Evolutionary conservation across 2,329 filamentous ascomycete genomes (phyloP).

Genomic region (Coniochaeta prunicola): DNA sequence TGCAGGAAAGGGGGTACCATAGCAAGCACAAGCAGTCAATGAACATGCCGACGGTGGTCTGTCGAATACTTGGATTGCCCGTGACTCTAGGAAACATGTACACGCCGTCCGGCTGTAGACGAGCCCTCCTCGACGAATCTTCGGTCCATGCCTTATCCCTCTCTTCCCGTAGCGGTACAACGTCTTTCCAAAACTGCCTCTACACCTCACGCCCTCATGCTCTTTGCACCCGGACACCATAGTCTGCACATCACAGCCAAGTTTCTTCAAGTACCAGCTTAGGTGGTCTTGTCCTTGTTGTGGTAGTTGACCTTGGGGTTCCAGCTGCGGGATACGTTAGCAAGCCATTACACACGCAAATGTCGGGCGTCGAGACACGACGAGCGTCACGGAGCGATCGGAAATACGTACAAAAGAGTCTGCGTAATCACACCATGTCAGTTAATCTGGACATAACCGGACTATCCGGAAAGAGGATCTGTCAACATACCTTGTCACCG

Average conservation of each 20-base stretch:
- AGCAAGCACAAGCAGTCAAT: background rate
- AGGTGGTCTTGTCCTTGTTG: slow-evolving; percentile 72
- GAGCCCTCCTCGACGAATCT: background rate
- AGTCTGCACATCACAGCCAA: background rate
- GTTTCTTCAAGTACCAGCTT: slow-evolving; percentile 20
- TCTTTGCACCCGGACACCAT: background rate
- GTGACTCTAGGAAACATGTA: slow-evolving; percentile 23
- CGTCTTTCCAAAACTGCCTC: background rate
- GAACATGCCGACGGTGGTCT: background rate
- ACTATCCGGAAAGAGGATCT: background rate
- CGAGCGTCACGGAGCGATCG: background rate
- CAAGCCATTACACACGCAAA: no score
- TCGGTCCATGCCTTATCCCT: background rate
- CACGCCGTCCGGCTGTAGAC: slow-evolving; percentile 9
- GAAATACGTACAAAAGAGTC: slow-evolving; percentile 57
- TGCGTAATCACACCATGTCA: slow-evolving; percentile 17
- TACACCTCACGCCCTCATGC: background rate
- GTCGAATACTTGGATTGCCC: slow-evolving; percentile 10
- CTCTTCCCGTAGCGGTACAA: slow-evolving; percentile 1
- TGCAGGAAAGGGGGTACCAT: background rate
- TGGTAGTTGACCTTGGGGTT: slow-evolving; percentile 94
- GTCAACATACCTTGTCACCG: slow-evolving; percentile 71
- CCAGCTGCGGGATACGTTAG: slow-evolving; percentile 56
- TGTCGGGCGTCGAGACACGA: no score
- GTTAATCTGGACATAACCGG: background rate